Evolutionary conservation across 192 early-diverging fungal species (phyloP), one percentile per base, ranked within the genome.

Genomic region (Coemansia sp.): DNA sequence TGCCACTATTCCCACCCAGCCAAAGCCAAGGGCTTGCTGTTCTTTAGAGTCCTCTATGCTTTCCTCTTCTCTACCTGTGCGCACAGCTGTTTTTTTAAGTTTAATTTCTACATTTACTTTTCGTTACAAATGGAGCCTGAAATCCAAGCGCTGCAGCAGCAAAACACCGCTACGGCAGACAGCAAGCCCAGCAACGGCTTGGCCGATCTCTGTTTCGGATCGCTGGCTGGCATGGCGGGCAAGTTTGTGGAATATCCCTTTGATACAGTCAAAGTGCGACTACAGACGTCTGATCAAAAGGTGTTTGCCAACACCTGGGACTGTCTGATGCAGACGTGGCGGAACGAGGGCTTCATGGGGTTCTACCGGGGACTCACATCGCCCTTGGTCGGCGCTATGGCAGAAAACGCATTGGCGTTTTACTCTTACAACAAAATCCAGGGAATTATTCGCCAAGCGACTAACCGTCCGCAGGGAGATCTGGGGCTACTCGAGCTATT

Each of bases 241-340:
- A 95, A 95, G 80, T 78, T 91, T 50, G 84, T 98, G 55, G 94
- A 98, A 66, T 95, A 90, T 46, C 94, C 95, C 3, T 95, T 95
- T 62, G 95, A 96, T 76, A 94, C 93, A 3, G 76, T 95, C 73
- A 92, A 95, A 45, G 93, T 97, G 9, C 88, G 94, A 3, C 80
- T 98, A 28, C 95, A 98, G 57, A 84, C 92, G 0, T 64, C 81
- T 32, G 72, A 75, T 14, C 54, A 59, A 13, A 77, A 79, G 7
- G 72, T 72, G 53, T 97, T 91, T 63, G 67, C 72, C 14, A 91
- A 91, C 23, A 86, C 93, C 1, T 36, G 83, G 33, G 90, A 94
- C 53, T 97, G 95, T 49, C 79, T 97, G 33, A 54, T 53, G 9
- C 69, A 87, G 38, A 96, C 89, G 0, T 57, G 91, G 46, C 67